Evolutionary conservation across 257 asterid genomes (phyloP).

Genomic region (Buddleja alternifolia): DNA sequence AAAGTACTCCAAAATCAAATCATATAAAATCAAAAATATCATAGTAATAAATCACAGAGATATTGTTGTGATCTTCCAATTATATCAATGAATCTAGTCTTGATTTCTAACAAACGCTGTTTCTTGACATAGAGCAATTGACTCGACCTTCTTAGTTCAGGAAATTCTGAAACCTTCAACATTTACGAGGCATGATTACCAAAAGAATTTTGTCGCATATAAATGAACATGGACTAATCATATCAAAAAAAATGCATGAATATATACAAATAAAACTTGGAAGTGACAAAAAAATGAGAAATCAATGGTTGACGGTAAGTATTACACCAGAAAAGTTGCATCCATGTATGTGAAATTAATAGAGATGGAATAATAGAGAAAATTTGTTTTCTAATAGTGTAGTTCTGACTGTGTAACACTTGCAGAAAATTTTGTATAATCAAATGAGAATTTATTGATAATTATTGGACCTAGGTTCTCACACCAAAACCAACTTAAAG

Average conservation of each 20-base stretch:
- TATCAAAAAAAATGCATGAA: slow-evolving; percentile 4
- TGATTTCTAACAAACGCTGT: too few relatives aligned
- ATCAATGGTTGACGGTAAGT: not conserved
- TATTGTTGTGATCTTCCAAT: too few relatives aligned
- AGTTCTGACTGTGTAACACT: not conserved
- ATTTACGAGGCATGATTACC: not conserved
- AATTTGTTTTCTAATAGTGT: too few relatives aligned
- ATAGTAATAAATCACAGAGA: too few relatives aligned
- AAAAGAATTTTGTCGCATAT: not conserved
- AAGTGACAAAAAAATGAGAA: not conserved
- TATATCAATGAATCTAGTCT: too few relatives aligned
- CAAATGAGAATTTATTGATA: not conserved
- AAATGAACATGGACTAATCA: not conserved
- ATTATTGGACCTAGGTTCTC: not conserved
- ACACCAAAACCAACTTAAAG: not conserved
- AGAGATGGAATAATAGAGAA: not conserved
- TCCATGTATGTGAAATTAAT: not conserved
- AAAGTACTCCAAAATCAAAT: too few relatives aligned
- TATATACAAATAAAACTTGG: not conserved
- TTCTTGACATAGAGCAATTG: not conserved
- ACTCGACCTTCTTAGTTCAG: not conserved
- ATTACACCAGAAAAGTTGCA: not conserved
- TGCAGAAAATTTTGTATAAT: not conserved
- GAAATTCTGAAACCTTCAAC: not conserved
- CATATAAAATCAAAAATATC: too few relatives aligned